Base-by-base conservation (phyloP, 345 rosid genomes). In the Eucalyptus tenuipes region DNA sequence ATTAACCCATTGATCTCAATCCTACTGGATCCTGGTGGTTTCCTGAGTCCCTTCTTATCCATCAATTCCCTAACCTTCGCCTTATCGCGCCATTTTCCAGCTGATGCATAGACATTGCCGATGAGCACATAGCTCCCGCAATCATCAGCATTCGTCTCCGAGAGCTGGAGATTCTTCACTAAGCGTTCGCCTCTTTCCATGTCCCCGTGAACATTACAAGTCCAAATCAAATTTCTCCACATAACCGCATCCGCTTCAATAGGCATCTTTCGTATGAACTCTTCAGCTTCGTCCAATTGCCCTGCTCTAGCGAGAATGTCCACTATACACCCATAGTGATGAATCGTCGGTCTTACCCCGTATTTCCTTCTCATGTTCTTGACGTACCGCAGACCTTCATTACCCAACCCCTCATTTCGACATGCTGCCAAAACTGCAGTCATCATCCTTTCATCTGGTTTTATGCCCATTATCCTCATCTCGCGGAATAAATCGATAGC, bases 301-400 rank as follows among this genome's bases (percentile, higher is more conserved):
- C 92, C 89, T 4, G 89, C 85, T 61, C 92, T 88, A 18, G 92
- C 93, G 2, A 92, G 91, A 29, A 92, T 87, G 90, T 92, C 93
- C n/a, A 92, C 61, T 88, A 92, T 88, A 31, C 93, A 92, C 13
- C 93, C 91, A 66, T 48, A 88, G 59, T 90, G 93, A 82, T 91
- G 91, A 81, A 92, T 81, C 4, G 87, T 88, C 13, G 91, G 91
- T 29, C 88, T 88, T 42, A 92, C 88, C 5, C 59, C 85, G 4
- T 91, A 88, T n/a, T 91, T 88, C 80, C n/a, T 49, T 89, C 82
- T 89, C 92, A 92, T 92, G 33, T 91, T 88, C 48, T 87, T 85
- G 49, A 92, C 89, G 89, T 84, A 92, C 45, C 71, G 42, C 87
- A 90, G 87, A 7, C 91, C 93, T 86, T 91, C 87, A 57, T 90